Evolutionary conservation across 2,329 filamentous ascomycete genomes (phyloP).

Genomic region (Graphium sp.): DNA sequence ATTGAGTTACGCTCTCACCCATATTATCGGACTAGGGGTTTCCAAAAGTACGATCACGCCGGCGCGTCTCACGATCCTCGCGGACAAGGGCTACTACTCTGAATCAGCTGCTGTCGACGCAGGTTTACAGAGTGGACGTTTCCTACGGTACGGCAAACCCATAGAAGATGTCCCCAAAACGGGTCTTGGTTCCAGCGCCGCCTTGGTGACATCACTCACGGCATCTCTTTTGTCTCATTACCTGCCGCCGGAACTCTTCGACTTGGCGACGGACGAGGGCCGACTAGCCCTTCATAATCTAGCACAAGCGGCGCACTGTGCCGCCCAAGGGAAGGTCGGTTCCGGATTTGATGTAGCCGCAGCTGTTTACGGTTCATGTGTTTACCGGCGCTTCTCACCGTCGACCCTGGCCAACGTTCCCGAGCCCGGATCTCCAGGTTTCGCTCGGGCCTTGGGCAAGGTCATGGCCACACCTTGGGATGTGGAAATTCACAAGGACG

Average conservation of each 20-base stretch:
- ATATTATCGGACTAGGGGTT: constrained; percentile 31
- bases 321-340: constrained; percentile 91
- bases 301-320: constrained; percentile 83
- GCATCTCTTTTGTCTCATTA: constrained; percentile 65
- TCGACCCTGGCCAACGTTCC: constrained; percentile 50
- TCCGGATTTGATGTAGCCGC: constrained; percentile 91
- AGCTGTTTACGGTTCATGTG: constrained; percentile 80
- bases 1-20: constrained; percentile 73
- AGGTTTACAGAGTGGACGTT: constrained; percentile 26
- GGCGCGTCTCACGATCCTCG: constrained; percentile 68
- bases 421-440: constrained; percentile 47
- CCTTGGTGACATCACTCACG: constrained; percentile 77
- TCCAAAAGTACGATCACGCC: constrained; percentile 40
- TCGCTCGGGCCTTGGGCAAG: constrained; percentile 44
- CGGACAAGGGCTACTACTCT: constrained; percentile 96
- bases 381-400: constrained; percentile 87
- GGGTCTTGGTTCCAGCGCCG: constrained; percentile 84
- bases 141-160: constrained; percentile 61
- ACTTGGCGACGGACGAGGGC: constrained; percentile 35
- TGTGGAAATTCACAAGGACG: constrained; percentile 53
- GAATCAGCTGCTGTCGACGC: constrained; percentile 18
- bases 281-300: constrained; percentile 69
- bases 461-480: constrained; percentile 61
- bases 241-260: constrained; percentile 42
- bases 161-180: constrained; percentile 81